Base-by-base conservation (phyloP, 106 monocot genomes). In the Alisma plantagoaquatica region DNA sequence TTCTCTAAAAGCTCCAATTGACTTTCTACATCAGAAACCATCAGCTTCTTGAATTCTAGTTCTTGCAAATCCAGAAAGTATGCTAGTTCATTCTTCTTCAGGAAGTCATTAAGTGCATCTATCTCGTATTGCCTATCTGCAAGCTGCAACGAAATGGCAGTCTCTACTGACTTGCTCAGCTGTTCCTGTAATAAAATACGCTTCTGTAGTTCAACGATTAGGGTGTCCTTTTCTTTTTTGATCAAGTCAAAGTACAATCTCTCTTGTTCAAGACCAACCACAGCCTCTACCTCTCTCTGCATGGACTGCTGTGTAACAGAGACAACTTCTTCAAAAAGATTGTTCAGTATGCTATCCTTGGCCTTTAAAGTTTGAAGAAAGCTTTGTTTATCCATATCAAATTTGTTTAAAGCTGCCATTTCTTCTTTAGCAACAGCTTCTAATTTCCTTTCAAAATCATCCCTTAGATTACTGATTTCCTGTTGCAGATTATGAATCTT, bases 61-160 rank as follows among this genome's bases (percentile, higher is more conserved):
- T 84, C 84, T 6, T 75, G 75, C 46, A 70, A 43, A 45, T 69
- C 59, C 27, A 84, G 52, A 35, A 81, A 50, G 20, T 78, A 38
- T 56, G 25, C 44, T 27, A 60, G n/a, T 7, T 21, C 33, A 27
- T 65, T 60, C 43, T 73, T 61, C 48, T 76, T 54, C 9, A 71
- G 68, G 18, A 47, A 57, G 27, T 65, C 54, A 65, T 17, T 46
- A 24, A 77, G 52, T 51, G 33, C 32, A 35, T 54, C 18, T 21
- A 71, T 31, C 31, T 78, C 66, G 5, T 51, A 41, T 17, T 77
- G 52, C 27, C 26, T 67, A 3, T 72, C 72, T 33, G 48, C 49
- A 23, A 33, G 60, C 45, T 72, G 66, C 31, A 33, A 58, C 69
- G 49, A 43, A 41, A 56, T 56, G 25, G 62, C 61, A 41, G 54